Evolutionary conservation across 345 rosid genomes (phyloP).

Genomic region (Salix udensis): DNA sequence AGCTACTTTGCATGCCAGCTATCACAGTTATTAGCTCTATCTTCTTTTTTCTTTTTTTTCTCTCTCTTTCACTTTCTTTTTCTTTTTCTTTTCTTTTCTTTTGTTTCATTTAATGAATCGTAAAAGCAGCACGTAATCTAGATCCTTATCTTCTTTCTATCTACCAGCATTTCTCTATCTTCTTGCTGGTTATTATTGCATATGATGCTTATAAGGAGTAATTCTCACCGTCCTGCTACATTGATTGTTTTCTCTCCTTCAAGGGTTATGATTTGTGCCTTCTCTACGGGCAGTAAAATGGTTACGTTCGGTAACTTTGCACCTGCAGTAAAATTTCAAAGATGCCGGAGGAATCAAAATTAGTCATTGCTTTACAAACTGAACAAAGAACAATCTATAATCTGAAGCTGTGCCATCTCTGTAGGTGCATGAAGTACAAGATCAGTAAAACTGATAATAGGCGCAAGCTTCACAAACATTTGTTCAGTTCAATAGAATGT

Average conservation of each 20-base stretch:
- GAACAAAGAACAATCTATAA: not conserved
- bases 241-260: slow-evolving; percentile 56
- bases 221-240: slow-evolving; percentile 66
- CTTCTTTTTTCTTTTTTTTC: no score
- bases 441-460: no score
- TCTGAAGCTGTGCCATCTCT: not conserved
- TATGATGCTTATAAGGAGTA: not conserved
- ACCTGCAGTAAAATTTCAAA: slow-evolving; percentile 38
- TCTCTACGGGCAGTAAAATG: slow-evolving; percentile 58
- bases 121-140: not conserved
- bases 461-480: not conserved
- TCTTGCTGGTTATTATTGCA: not conserved
- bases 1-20: no score
- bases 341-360: slow-evolving; percentile 7
- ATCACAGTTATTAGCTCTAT: no score
- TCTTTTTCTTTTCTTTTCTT: no score
- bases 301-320: slow-evolving; percentile 70
- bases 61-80: no score
- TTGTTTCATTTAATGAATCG: no score
- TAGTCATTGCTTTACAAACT: not conserved
- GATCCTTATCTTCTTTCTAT: not conserved
- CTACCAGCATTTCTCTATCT: not conserved
- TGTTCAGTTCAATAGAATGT: not conserved
- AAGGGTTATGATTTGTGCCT: slow-evolving; percentile 39
- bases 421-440: not conserved